These are phyloP conservation scores for Colletotrichum scovillei DNA, from an alignment of 2,329 filamentous ascomycete genomes.

Conservation along the genomic window DNA sequence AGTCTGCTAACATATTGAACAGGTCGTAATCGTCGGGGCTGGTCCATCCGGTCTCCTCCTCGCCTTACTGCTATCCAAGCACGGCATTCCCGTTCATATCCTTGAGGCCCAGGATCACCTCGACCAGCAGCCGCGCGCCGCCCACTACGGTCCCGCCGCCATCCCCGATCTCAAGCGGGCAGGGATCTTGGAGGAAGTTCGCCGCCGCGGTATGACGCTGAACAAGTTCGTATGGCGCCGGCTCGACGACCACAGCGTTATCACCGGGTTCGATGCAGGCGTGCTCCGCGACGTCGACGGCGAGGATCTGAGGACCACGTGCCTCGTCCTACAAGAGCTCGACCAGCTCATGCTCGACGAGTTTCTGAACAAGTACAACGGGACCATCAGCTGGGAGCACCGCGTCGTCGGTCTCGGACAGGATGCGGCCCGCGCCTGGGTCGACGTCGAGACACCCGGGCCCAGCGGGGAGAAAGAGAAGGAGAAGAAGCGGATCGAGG, in stretches of 20 bases:
- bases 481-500: conserved; percentile 50
- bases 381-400: conserved; percentile 57
- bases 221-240: conserved; percentile 54
- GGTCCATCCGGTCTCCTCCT: conserved; percentile 62
- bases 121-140: conserved; percentile 70
- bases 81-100: conserved; percentile 63
- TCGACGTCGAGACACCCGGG: conserved; percentile 52
- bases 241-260: conserved; percentile 46
- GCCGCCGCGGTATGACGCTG: conserved; percentile 50
- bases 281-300: conserved; percentile 50
- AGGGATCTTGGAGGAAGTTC: conserved; percentile 63
- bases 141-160: conserved; percentile 70
- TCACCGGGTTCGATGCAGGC: conserved; percentile 50
- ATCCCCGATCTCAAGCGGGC: conserved; percentile 69
- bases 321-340: conserved; percentile 55
- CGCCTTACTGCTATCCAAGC: conserved; percentile 63
- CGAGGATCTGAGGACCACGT: conserved; percentile 52
- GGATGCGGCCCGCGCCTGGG: conserved; percentile 56
- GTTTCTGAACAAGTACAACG: conserved; percentile 47
- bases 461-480: too few relatives aligned
- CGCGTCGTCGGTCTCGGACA: conserved; percentile 59
- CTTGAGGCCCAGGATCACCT: conserved; percentile 66
- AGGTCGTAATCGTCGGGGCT: conserved; percentile 57
- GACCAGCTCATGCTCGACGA: conserved; percentile 56
- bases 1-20: background rate